Evolutionary conservation across 192 early-diverging fungal genomes (phyloP).

Genomic region (Chytriomyces confervae): DNA sequence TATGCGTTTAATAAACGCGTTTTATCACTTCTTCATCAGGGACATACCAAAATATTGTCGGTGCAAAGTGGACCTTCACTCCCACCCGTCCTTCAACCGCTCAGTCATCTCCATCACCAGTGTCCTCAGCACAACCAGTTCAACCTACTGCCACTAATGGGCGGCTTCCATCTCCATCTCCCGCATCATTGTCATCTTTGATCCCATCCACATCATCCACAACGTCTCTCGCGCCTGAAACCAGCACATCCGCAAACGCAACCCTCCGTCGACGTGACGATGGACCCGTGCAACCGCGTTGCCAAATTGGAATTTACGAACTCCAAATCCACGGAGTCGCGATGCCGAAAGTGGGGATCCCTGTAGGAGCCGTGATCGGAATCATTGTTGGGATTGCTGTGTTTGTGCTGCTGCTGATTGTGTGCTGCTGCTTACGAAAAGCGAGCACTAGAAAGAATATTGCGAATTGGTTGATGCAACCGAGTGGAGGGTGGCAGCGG

Average conservation of each 20-base stretch:
- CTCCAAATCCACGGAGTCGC: neutral
- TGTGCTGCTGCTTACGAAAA: neutral
- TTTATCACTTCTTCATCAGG: neutral
- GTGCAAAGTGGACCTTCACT: neutral
- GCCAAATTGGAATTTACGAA: conserved; percentile 1
- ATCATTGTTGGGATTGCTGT: neutral
- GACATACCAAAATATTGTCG: neutral
- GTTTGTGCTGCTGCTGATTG: neutral
- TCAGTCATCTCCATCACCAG: neutral
- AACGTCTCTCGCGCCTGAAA: neutral
- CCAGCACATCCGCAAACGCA: neutral
- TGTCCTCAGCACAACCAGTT: neutral
- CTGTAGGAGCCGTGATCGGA: neutral
- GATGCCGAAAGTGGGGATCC: neutral
- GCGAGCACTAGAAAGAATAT: neutral
- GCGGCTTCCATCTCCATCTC: too few species aligned
- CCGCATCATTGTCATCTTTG: too few species aligned
- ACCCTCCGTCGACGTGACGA: neutral
- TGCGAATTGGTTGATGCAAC: conserved; percentile 2
- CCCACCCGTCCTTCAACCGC: neutral
- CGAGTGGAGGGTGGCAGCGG: neutral
- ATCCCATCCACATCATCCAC: too few species aligned
- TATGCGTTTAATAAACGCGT: too few species aligned
- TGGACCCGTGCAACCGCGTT: neutral
- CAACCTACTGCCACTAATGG: too few species aligned